Percentiles rank a stretch among this genome's conserved stretches.
Conservation (phyloP, 73 alveolate genomes). For the Symbiodinium natans region DNA sequence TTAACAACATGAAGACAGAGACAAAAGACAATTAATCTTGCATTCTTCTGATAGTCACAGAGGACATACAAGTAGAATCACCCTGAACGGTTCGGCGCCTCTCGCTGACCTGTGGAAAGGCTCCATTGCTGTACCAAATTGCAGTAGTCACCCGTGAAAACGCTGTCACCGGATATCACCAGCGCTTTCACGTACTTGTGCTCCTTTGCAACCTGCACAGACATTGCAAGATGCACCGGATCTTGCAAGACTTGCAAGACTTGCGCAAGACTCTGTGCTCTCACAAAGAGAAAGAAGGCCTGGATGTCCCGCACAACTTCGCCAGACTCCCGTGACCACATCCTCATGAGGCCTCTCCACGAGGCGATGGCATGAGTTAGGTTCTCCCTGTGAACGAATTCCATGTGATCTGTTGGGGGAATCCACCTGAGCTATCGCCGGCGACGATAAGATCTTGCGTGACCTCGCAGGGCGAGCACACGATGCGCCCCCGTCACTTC, state of each 20-base stretch:
- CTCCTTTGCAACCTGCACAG: slow-evolving; percentile 48
- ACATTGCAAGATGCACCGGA: neutral
- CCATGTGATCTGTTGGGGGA: no score
- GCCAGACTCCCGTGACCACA: slow-evolving; percentile 50
- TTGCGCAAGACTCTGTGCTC: neutral
- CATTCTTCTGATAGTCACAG: no score
- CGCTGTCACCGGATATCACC: slow-evolving; percentile 19
- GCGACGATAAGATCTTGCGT: slow-evolving; percentile 31
- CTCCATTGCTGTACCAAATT: slow-evolving; percentile 74
- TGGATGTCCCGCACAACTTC: slow-evolving; percentile 7
- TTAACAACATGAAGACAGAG: no score
- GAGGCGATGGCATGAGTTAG: no score
- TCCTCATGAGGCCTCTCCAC: slow-evolving; percentile 44
- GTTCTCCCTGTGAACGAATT: no score
- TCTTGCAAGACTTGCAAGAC: neutral
- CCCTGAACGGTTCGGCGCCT: no score
- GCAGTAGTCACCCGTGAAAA: slow-evolving; percentile 47
- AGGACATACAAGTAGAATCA: no score
- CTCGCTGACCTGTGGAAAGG: slow-evolving; percentile 52
- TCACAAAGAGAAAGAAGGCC: slow-evolving; percentile 3
- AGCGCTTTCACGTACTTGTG: slow-evolving; percentile 26
- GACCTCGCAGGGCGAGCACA: neutral
- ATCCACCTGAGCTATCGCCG: slow-evolving; percentile 58
- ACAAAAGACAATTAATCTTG: no score
- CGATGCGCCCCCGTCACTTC: neutral